A percentile compares a stretch with the other conserved stretches of the same genome.
These are phyloP conservation scores for Entoloma clypeatum DNA, from an alignment of 1,284 basidiomycete species.

Conservation along the genomic window DNA sequence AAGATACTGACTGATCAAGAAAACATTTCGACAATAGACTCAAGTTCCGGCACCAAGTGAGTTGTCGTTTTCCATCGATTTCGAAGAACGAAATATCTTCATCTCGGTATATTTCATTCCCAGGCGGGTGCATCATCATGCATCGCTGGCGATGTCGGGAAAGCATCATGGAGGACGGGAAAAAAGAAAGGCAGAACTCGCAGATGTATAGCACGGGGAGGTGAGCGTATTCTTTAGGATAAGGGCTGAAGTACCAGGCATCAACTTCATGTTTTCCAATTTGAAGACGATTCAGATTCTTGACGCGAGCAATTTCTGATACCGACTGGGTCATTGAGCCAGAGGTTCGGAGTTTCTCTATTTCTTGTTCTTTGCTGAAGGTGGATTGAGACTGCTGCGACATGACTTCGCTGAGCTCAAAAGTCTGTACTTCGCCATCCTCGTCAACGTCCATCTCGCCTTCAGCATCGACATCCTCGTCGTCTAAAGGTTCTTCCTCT, in stretches of 20 bases:
- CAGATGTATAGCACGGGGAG: constrained; percentile 95
- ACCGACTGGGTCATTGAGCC: constrained; percentile 99
- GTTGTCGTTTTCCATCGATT: constrained; percentile 94
- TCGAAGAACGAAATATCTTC: constrained; percentile 98
- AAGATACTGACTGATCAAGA: constrained; percentile 81
- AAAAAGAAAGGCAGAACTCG: constrained; percentile 96
- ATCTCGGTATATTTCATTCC: constrained; percentile 98
- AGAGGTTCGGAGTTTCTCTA: constrained; percentile 95
- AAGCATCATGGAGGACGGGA: constrained; percentile 84
- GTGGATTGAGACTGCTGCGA: constrained; percentile 47
- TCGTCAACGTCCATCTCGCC: constrained; percentile 56
- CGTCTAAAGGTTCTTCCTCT: constrained; percentile 47
- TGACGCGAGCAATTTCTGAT: constrained; percentile 95
- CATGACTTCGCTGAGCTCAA: constrained; percentile 45
- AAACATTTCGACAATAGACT: constrained; percentile 98
- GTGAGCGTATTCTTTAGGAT: constrained; percentile 97
- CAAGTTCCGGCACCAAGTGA: constrained; percentile 96
- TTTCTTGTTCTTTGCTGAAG: constrained; percentile 97
- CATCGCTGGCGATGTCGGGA: constrained; percentile 90
- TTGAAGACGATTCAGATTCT: constrained; percentile 96
- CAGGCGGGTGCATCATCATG: constrained; percentile 92
- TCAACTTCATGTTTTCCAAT: constrained; percentile 97
- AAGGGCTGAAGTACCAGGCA: constrained; percentile 99
- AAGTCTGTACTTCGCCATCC: constrained; percentile 54
- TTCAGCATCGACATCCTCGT: constrained; percentile 56